Evolutionary conservation across 805 yeast species (phyloP), one percentile per base, ranked within the genome.

Genomic region (Candida ficus): DNA sequence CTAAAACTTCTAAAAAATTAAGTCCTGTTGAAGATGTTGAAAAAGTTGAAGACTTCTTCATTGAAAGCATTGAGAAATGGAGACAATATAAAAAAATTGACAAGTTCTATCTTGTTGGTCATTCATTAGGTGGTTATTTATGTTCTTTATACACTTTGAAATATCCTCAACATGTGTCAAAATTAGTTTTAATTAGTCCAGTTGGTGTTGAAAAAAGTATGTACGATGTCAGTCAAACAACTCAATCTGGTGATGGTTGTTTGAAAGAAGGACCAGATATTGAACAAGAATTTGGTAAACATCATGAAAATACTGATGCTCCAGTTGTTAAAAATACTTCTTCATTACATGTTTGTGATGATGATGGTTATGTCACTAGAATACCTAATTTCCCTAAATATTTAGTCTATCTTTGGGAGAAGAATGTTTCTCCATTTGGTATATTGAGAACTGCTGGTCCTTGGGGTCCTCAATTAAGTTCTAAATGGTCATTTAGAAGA

Each of bases 81-180:
- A 64, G 89, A 47, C 41, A 45, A 7, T 51, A 56, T 6, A 60
- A 67, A 18, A 62, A 66, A 0, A 63, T 82, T n/a, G 69, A 69
- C 4, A 63, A 69, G 37, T 78, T 83, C 33, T 73, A 68, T 42
- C 61, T 83, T 19, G 57, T 83, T 29, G 88, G 87, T 3, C 90
- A 83, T 56, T 81, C 89, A 1, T 68, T 75, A 31, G 90, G 90
- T 18, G 89, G 86, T 0, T 80, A 82, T 50, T 63, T 83, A 63
- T 71, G 82, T 6, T 67, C 76, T 12, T 66, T 78, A 0, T 83
- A 79, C 56, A 68, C 83, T 3, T 49, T 78, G 37, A 74, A 64
- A 46, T 70, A 77, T 48, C 83, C 86, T 0, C 55, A 68, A 2
- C 63, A 68, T 19, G 67, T 83, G 7, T 58, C 64, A 9, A 70